Base-by-base conservation (phyloP, 2,329 filamentous ascomycete genomes). In the Xylaria sp. region DNA sequence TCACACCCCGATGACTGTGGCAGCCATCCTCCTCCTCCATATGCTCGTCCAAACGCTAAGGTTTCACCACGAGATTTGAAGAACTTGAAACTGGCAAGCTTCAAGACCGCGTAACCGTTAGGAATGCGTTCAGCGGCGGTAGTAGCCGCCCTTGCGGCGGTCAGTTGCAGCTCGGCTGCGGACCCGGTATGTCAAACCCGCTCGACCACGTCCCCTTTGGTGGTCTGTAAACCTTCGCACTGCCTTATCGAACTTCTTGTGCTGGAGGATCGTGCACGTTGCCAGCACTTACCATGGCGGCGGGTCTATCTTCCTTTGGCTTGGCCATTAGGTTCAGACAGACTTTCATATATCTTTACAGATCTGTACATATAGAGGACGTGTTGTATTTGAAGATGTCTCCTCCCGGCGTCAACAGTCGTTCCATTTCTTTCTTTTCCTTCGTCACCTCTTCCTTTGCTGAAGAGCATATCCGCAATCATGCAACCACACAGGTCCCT, bases 131-230 rank as follows among this genome's bases (percentile, higher is more conserved):
- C 29, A 7, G 29, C 11, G 29, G 29, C 29, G 29, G 29, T 13
- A 34, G 11, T 34, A 13, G 29, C 3, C 11, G 29, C 29, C 29
- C 29, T 34, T 11, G 5, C 16, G 16, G 29, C 29, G 29, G 29
- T 13, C 29, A 13, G 29, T 13, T 37, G 26, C 48, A 20, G 48
- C 17, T 38, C 48, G 22, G 40, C 48, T 38, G 22, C 24, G 17
- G 46, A n/a, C 38, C 19, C 38, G 22, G 46, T 48, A 42, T 20
- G 46, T 48, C 21, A n/a, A 20, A 17, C 16, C 34, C n/a, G 16
- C n/a, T 11, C 55, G 53, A 57, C 59, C 11, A 62, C 57, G 46
- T 62, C 44, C 53, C 29, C 11, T 34, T 13, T 34, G 4, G 11
- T 13, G 9, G 29, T 13, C 16, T 13, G 4, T 34, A 13, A 7